Conservation (phyloP, 257 asterid species). For the Petunia axillaris region DNA sequence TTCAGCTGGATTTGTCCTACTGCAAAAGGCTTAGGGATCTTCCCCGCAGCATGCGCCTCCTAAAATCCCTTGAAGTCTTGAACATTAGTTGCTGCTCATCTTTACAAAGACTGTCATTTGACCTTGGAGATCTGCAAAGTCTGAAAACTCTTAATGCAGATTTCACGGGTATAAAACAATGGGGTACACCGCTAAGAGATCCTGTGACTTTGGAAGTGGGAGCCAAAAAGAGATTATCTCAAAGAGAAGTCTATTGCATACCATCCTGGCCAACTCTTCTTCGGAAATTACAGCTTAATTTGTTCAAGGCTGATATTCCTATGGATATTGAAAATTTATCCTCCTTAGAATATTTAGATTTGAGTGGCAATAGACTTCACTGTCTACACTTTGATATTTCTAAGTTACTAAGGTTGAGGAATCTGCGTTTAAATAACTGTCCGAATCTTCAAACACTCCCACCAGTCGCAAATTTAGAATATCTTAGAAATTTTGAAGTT, state of each 20-base stretch:
- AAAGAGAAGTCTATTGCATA: background rate
- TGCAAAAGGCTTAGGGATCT: background rate
- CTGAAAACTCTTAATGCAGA: fast-evolving
- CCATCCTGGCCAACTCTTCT: background rate
- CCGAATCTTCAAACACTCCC: background rate
- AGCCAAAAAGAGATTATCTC: background rate
- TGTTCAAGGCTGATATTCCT: background rate
- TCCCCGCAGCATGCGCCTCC: background rate
- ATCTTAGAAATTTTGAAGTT: background rate
- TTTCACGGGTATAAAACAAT: background rate
- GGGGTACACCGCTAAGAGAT: background rate
- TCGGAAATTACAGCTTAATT: background rate
- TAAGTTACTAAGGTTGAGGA: background rate
- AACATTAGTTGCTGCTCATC: too few relatives aligned
- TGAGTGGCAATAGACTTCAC: background rate
- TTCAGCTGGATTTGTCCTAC: fast-evolving
- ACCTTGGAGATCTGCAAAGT: background rate
- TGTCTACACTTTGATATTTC: background rate
- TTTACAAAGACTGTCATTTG: too few relatives aligned
- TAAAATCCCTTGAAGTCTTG: too few relatives aligned
- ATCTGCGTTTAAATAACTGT: background rate
- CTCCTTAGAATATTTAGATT: too few relatives aligned
- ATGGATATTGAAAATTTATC: background rate
- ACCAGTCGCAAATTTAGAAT: background rate
- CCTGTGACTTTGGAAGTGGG: background rate